Conservation (phyloP, 179 eudicot genomes). For the Silene coronaria region DNA sequence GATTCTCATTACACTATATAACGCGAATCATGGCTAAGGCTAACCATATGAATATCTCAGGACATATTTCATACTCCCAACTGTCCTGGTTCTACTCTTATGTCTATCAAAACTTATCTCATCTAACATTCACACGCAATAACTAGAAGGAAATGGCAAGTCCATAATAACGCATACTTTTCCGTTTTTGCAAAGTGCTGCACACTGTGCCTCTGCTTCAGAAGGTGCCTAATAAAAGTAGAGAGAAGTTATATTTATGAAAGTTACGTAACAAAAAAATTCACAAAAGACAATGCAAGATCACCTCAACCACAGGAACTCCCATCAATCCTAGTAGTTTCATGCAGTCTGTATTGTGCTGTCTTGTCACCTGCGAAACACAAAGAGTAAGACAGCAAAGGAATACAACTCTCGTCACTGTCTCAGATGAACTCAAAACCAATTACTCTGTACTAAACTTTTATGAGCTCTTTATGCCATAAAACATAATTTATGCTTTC, state of each 20-base stretch:
- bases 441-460: background rate
- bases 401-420: background rate
- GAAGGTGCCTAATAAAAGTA: slow-evolving; percentile 70
- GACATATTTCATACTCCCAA: background rate
- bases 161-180: slow-evolving; percentile 47
- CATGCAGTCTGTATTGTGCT: slow-evolving; percentile 92
- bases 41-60: slow-evolving; percentile 10
- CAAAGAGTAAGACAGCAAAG: background rate
- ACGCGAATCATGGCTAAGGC: background rate
- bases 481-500: background rate
- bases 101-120: background rate
- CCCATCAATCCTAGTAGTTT: slow-evolving; percentile 88
- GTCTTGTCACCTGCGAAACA: slow-evolving; percentile 65
- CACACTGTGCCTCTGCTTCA: slow-evolving; percentile 99
- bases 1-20: background rate
- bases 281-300: background rate
- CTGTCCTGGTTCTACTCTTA: background rate
- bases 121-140: background rate
- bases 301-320: slow-evolving; percentile 91
- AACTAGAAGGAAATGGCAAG: background rate
- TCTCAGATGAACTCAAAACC: background rate
- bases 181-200: slow-evolving; percentile 84
- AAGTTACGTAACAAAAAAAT: background rate
- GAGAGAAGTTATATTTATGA: background rate
- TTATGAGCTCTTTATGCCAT: background rate